Evolutionary conservation across 2,329 filamentous ascomycete genomes (phyloP), one percentile per base, ranked within the genome.

Genomic region (Anthostomella pinea): DNA sequence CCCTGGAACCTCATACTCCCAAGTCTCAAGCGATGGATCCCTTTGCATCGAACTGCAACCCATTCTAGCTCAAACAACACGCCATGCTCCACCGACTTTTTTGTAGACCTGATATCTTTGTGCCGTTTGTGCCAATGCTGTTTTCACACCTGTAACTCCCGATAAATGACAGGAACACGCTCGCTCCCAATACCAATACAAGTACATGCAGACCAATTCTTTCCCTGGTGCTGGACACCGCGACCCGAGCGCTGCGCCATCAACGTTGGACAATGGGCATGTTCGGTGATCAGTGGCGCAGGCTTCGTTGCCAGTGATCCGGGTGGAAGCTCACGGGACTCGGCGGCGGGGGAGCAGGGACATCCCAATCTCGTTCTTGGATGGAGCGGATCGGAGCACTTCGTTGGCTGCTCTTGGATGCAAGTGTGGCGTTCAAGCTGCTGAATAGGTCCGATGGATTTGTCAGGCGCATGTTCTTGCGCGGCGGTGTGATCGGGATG

Each of bases 301-400:
- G 37, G 15, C 57, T 55, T 22, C 61, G 58, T 35, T 70, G 65
- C 75, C 77, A 79, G 56, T 74, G 68, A 39, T 81, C 75, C 16
- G 64, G 59, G 19, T 74, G 70, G 54, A 80, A 81, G 62, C 74
- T 75, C 54, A 83, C 75, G 6, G 79, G 79, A 49, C 75, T 80
- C 9, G 79, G 77, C 14, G 79, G 79, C 9, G 79, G 79, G 25
- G 79, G 75, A 10, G 79, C 77, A n/a, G 79, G 79, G 14, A 81
- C 77, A 20, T 70, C 68, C 63, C 81, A 83, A 59, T 82, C 78
- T 40, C 75, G 65, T 51, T 79, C 73, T 45, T 67, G 67, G 50
- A 77, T 75, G 46, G 66, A 63, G 47, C 69, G 73, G 43, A 69
- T 63, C 1, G 74, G 72, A 3, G 69, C 67, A 41, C 64, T 56